These are phyloP conservation scores for Saccharomycopsis sp. DNA, from an alignment of 805 yeast genomes.

Conservation along the genomic window DNA sequence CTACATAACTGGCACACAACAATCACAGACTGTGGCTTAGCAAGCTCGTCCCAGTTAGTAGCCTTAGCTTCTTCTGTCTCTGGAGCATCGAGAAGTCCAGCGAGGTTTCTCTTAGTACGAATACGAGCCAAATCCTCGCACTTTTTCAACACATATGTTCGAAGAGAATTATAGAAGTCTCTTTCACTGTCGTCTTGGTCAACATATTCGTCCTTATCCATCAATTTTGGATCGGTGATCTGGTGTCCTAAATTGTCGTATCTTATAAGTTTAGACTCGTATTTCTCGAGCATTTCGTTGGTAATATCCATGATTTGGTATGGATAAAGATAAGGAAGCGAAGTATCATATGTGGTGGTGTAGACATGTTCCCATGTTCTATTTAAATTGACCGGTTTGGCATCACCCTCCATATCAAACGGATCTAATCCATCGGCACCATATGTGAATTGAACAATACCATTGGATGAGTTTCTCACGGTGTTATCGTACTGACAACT, in stretches of 20 bases:
- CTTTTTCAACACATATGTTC: slow-evolving; percentile 53
- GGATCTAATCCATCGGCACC: slow-evolving; percentile 99
- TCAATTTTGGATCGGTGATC: slow-evolving; percentile 37
- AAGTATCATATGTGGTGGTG: slow-evolving; percentile 57
- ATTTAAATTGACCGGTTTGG: slow-evolving; percentile 86
- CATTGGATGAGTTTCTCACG: slow-evolving; percentile 90
- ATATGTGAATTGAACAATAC: slow-evolving; percentile 94
- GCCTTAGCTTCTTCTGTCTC: slow-evolving; percentile 32
- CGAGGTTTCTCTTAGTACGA: slow-evolving; percentile 49
- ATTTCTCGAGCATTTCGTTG: slow-evolving; percentile 51
- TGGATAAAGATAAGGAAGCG: slow-evolving; percentile 58
- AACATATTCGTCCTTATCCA: slow-evolving; percentile 51
- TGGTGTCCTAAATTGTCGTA: slow-evolving; percentile 65
- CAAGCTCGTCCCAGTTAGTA: slow-evolving; percentile 32
- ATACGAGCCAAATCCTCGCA: slow-evolving; percentile 49
- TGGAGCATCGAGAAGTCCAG: slow-evolving; percentile 38
- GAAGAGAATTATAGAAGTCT: slow-evolving; percentile 69
- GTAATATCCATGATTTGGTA: slow-evolving; percentile 55
- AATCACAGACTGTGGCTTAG: slow-evolving; percentile 22
- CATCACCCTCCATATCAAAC: slow-evolving; percentile 98
- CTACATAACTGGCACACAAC: slow-evolving; percentile 61
- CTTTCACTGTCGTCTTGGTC: slow-evolving; percentile 88
- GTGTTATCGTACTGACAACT: slow-evolving; percentile 91
- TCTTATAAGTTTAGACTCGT: slow-evolving; percentile 54
- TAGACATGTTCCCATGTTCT: slow-evolving; percentile 93